Conservation (phyloP, 371 early-diverging fungal species). For the Rhizomucor miehei region DNA sequence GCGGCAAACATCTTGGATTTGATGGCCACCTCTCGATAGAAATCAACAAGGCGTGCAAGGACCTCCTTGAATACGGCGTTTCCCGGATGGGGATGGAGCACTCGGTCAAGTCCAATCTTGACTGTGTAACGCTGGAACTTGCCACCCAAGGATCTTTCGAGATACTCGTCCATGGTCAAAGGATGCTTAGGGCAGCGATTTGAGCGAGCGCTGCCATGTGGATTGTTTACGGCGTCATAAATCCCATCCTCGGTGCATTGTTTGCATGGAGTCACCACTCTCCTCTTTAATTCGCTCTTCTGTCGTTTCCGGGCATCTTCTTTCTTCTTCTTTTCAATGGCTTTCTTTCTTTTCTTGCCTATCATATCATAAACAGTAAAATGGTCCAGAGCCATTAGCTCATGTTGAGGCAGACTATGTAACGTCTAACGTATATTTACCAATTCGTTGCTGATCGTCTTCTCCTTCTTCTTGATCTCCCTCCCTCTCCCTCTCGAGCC, state of each 20-base stretch:
- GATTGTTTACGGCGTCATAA: neutral
- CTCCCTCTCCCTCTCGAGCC: no score
- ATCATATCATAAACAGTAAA: neutral
- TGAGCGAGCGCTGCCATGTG: neutral
- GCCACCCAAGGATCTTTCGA: neutral
- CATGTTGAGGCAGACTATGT: no score
- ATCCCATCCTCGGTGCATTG: neutral
- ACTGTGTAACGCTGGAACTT: neutral
- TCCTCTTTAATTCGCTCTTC: neutral
- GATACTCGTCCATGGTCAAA: neutral
- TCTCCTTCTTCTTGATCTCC: no score
- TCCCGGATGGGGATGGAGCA: neutral
- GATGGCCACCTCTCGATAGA: neutral
- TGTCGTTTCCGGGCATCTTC: neutral
- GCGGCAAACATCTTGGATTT: neutral
- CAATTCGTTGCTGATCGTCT: no score
- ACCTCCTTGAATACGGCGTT: neutral
- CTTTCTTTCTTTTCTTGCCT: constrained; percentile 1
- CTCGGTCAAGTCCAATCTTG: neutral
- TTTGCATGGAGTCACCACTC: neutral
- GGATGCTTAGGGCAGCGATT: neutral
- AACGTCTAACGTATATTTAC: no score
- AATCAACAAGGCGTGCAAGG: neutral
- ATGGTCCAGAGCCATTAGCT: no score
- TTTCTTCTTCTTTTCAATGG: neutral